phyloP scores from a whole-genome alignment of 1,284 basidiomycete species.

The Laetiporus sulphureus region DNA sequence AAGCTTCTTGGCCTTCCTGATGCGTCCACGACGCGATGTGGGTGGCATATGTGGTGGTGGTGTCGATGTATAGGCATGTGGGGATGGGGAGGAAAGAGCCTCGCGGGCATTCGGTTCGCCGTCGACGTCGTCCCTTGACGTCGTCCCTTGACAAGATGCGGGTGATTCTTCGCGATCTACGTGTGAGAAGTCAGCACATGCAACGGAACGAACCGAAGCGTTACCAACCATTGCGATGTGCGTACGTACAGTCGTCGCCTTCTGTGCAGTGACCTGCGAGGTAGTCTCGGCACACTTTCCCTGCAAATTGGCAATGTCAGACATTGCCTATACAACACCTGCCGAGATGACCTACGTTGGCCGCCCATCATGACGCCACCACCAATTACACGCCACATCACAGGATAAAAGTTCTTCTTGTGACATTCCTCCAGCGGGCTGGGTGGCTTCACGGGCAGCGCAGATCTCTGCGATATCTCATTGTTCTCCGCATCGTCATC shows the following conservation, averaged over 20 bases:
- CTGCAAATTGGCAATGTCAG: constrained; percentile 17
- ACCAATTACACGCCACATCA: constrained; percentile 42
- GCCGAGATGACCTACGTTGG: constrained; percentile 23
- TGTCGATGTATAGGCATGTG: too few relatives aligned
- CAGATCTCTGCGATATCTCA: too few relatives aligned
- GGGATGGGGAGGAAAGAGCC: too few relatives aligned
- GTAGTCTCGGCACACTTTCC: constrained; percentile 31
- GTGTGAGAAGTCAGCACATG: too few relatives aligned
- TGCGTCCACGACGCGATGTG: too few relatives aligned
- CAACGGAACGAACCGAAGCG: too few relatives aligned
- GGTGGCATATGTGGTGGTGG: too few relatives aligned
- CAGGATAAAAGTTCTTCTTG: constrained; percentile 39
- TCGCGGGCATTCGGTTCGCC: too few relatives aligned
- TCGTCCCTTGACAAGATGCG: too few relatives aligned
- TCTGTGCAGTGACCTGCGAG: constrained; percentile 29
- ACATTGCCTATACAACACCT: background rate
- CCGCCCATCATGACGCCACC: constrained; percentile 46
- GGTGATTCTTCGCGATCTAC: too few relatives aligned
- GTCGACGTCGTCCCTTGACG: too few relatives aligned
- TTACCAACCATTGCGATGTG: constrained; percentile 27
- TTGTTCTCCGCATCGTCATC: too few relatives aligned
- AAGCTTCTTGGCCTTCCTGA: background rate
- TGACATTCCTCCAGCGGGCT: constrained; percentile 28
- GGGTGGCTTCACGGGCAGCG: constrained; percentile 25
- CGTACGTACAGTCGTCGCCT: constrained; percentile 32